phyloP scores from a whole-genome alignment of 2,329 filamentous ascomycete genomes.

The Bipolaris gigantea region DNA sequence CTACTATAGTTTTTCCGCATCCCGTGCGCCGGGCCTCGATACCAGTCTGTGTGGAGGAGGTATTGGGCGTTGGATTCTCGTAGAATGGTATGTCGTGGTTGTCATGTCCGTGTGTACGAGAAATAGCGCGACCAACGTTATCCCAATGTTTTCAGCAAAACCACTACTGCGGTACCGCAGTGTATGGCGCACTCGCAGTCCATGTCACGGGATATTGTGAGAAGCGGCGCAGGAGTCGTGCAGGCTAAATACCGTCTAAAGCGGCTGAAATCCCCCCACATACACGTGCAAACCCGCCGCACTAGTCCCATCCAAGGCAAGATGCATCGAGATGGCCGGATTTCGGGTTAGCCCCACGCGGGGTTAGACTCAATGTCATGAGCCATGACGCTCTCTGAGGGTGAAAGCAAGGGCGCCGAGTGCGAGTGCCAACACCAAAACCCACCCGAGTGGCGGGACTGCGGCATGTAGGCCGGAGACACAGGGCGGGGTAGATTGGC shows the following conservation, averaged over 20 bases:
- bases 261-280: neutral
- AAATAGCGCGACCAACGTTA: neutral
- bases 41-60: neutral
- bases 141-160: neutral
- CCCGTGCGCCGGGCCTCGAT: neutral
- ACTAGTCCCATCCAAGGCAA: neutral
- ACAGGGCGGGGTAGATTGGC: neutral
- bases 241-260: conserved; percentile 1
- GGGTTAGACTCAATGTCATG: neutral
- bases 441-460: neutral
- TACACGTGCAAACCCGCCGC: neutral
- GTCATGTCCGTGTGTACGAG: neutral
- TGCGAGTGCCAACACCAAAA: neutral
- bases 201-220: neutral
- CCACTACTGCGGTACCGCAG: neutral
- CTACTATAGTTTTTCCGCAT: neutral
- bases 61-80: too few relatives aligned
- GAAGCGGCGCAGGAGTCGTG: neutral
- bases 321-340: neutral
- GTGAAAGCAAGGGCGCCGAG: neutral
- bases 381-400: neutral
- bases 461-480: neutral
- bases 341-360: neutral
- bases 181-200: neutral
- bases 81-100: neutral